Percentiles rank a stretch among this genome's conserved stretches.
Conservation (phyloP, 2,329 filamentous ascomycete genomes). For the Arthroderma sp. region DNA sequence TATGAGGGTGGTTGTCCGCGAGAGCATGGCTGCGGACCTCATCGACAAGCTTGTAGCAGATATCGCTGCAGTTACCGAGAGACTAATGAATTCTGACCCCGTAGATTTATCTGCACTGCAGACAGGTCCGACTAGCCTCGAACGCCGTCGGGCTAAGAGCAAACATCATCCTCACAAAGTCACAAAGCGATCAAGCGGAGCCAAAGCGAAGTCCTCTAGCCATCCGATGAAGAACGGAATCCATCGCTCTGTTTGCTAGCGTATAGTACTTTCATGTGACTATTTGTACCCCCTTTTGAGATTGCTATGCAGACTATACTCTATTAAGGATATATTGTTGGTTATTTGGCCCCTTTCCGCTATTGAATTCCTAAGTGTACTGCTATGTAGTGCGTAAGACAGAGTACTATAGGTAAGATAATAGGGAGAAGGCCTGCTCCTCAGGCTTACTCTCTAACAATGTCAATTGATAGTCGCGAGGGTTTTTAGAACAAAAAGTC, state of each 20-base stretch:
- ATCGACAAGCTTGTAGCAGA: constrained; percentile 52
- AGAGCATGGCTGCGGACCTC: constrained; percentile 57
- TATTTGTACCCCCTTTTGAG: too few relatives aligned
- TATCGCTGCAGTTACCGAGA: constrained; percentile 49
- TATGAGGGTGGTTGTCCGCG: constrained; percentile 53
- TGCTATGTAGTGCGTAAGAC: too few relatives aligned
- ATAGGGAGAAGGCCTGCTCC: too few relatives aligned
- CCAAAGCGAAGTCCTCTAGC: neutral
- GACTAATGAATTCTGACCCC: constrained; percentile 43
- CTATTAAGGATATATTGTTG: too few relatives aligned
- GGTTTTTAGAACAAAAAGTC: too few relatives aligned
- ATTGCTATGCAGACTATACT: too few relatives aligned
- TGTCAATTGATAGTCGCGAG: too few relatives aligned
- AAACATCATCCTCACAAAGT: neutral
- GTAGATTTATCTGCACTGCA: constrained; percentile 42
- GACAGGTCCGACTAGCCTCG: constrained; percentile 28
- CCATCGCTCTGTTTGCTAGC: neutral
- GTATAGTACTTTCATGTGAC: too few relatives aligned
- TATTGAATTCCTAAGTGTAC: too few relatives aligned
- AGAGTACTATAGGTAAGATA: too few relatives aligned
- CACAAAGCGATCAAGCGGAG: neutral
- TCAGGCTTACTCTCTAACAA: too few relatives aligned
- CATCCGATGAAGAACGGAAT: neutral
- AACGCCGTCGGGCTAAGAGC: constrained; percentile 25
- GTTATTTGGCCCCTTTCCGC: too few relatives aligned